Conservation (phyloP, 148 eudicot species). For the Polygonum aviculare region DNA sequence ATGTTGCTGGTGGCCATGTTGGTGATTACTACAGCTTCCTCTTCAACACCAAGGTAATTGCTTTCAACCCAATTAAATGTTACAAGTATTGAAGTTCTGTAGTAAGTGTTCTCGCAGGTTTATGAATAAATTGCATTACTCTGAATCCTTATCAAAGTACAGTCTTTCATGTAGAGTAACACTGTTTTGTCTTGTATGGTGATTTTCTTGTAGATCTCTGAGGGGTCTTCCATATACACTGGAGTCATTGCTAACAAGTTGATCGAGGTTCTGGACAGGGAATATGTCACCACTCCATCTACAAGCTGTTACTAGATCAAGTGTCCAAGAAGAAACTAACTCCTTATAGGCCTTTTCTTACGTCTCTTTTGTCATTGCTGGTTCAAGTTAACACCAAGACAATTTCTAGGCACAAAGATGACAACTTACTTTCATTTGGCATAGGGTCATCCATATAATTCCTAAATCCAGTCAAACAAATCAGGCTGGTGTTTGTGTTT, state of each 20-base stretch:
- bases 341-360: neutral
- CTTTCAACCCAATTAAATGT: neutral
- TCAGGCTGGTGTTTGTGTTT: neutral
- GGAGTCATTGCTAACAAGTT: slow-evolving; percentile 89
- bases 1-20: slow-evolving; percentile 94
- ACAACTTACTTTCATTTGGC: neutral
- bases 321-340: neutral
- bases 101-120: too few species aligned
- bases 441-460: neutral
- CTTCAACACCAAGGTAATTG: slow-evolving; percentile 74
- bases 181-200: neutral
- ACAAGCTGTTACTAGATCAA: slow-evolving; percentile 7
- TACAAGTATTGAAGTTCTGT: neutral
- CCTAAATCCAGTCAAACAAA: neutral
- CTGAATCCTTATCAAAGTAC: too few species aligned
- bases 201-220: slow-evolving; percentile 53
- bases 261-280: slow-evolving; percentile 74
- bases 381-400: neutral
- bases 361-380: neutral
- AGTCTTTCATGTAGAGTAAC: neutral
- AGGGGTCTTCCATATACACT: slow-evolving; percentile 89
- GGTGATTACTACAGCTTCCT: slow-evolving; percentile 86
- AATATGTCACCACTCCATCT: slow-evolving; percentile 32
- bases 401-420: neutral
- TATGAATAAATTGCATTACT: too few species aligned